Evolutionary conservation across 306 rosid species (phyloP).

Genomic region (Quercus parvula): DNA sequence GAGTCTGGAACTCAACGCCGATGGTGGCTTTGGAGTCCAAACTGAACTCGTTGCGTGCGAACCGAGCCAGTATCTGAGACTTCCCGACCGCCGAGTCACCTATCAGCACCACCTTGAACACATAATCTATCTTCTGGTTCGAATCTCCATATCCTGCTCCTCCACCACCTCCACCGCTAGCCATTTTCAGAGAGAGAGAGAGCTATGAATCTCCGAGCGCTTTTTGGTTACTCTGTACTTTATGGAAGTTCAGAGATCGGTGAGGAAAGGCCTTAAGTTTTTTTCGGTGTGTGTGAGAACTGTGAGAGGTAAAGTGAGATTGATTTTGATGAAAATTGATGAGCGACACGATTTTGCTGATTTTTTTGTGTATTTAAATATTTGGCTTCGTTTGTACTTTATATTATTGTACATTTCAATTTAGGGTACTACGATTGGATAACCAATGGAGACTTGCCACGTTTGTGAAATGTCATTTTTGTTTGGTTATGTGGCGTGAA

Average conservation of each 20-base stretch:
- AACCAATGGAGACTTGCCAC: conserved; percentile 17
- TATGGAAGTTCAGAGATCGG: neutral
- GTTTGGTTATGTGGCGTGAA: conserved; percentile 20
- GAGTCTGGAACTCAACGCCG: conserved; percentile 96
- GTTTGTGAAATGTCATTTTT: neutral
- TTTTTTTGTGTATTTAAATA: too few relatives aligned
- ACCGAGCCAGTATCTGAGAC: conserved; percentile 90
- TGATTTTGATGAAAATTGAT: too few relatives aligned
- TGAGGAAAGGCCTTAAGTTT: neutral
- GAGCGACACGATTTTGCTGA: too few relatives aligned
- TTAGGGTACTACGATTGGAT: neutral
- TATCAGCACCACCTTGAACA: conserved; percentile 92
- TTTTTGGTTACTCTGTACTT: neutral
- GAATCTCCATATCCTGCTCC: conserved; percentile 75
- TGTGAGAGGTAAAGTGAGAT: too few relatives aligned
- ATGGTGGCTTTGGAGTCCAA: conserved; percentile 96
- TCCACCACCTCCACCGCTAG: conserved; percentile 51
- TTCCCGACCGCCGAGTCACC: conserved; percentile 99
- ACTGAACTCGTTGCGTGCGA: conserved; percentile 94
- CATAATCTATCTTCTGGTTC: conserved; percentile 91
- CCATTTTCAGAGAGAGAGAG: conserved; percentile 38
- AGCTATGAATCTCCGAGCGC: too few relatives aligned
- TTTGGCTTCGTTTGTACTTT: too few relatives aligned
- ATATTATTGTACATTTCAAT: too few relatives aligned
- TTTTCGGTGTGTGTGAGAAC: too few relatives aligned